Percentiles rank a stretch among this genome's conserved stretches.
Conservation (phyloP, 148 eudicot genomes). For the Linanthus parryae region DNA sequence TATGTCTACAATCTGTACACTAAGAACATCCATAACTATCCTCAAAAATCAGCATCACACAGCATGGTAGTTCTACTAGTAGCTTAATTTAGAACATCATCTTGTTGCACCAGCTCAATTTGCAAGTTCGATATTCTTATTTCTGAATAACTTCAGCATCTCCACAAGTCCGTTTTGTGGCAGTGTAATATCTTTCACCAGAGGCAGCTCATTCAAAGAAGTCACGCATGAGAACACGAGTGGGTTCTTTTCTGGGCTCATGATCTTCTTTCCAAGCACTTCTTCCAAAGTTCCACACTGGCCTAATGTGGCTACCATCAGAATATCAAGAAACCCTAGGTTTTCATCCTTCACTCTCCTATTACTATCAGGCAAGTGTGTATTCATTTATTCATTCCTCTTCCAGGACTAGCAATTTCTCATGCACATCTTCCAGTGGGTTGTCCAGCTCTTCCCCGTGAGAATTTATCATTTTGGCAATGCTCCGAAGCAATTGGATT, state of each 20-base stretch:
- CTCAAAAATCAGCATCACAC: too few species aligned
- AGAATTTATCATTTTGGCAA: too few species aligned
- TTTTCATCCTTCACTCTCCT: constrained; percentile 13
- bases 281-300: constrained; percentile 21
- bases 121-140: neutral
- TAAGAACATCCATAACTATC: too few species aligned
- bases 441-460: too few species aligned
- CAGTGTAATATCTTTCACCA: constrained; percentile 17
- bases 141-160: constrained; percentile 3
- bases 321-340: constrained; percentile 24
- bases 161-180: constrained; percentile 20
- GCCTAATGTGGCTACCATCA: constrained; percentile 11
- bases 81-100: too few species aligned
- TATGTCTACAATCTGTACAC: too few species aligned
- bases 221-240: constrained; percentile 16
- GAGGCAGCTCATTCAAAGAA: constrained; percentile 13
- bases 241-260: constrained; percentile 21
- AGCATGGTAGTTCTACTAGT: too few species aligned
- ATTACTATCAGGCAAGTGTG: constrained; percentile 3
- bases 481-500: too few species aligned
- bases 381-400: neutral
- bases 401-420: neutral
- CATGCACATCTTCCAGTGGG: too few species aligned
- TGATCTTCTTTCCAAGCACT: constrained; percentile 11
- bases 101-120: too few species aligned